Evolutionary conservation across 2,329 filamentous ascomycete species (phyloP).

Genomic region (Juglanconis sp.): DNA sequence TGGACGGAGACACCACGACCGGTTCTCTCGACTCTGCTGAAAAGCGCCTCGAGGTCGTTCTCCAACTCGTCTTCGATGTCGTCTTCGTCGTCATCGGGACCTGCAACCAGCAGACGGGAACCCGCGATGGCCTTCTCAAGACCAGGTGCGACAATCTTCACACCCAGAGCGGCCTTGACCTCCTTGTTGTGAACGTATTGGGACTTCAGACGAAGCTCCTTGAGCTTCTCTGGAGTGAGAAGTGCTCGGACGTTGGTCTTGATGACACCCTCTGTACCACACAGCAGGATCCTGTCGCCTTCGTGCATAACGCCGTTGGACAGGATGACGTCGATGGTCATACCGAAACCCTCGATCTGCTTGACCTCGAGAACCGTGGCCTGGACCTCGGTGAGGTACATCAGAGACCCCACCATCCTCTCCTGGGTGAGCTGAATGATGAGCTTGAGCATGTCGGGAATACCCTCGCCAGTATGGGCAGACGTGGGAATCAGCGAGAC

Average conservation of each 20-base stretch:
- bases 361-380: conserved; percentile 98
- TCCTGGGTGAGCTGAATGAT: conserved; percentile 90
- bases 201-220: conserved; percentile 92
- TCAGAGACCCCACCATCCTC: conserved; percentile 93
- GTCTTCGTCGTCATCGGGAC: conserved; percentile 92
- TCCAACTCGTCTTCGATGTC: conserved; percentile 97
- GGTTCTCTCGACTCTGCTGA: conserved; percentile 86
- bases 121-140: conserved; percentile 95
- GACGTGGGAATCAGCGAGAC: conserved; percentile 98
- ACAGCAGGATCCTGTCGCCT: conserved; percentile 91
- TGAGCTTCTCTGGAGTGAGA: conserved; percentile 87
- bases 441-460: conserved; percentile 97
- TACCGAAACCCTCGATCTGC: conserved; percentile 97
- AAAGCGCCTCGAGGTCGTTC: conserved; percentile 85
- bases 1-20: conserved; percentile 95
- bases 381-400: conserved; percentile 98
- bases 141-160: conserved; percentile 96
- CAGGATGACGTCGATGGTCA: conserved; percentile 95
- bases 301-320: conserved; percentile 94
- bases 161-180: conserved; percentile 95
- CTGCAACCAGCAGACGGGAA: conserved; percentile 89
- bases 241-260: conserved; percentile 92
- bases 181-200: conserved; percentile 98
- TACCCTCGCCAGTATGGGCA: conserved; percentile 97
- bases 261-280: conserved; percentile 95